Percentiles rank a stretch among this genome's conserved stretches.
These are phyloP conservation scores for Hericium rajendrae DNA, from an alignment of 768 basidiomycete species.

Conservation along the genomic window DNA sequence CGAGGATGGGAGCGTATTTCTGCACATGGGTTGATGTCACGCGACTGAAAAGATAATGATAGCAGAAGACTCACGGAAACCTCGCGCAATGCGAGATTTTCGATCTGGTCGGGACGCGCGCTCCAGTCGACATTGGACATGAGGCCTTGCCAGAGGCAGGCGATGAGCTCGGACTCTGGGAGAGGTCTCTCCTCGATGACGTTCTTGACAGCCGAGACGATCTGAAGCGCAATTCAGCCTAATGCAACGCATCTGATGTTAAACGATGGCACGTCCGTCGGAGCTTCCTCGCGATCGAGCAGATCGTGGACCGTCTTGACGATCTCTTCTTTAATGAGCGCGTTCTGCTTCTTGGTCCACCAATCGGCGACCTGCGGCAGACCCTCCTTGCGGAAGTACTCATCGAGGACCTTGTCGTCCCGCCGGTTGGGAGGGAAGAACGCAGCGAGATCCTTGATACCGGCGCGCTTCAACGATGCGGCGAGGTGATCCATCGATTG, in stretches of 20 bases:
- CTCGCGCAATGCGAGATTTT: constrained; percentile 80
- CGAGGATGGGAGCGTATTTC: constrained; percentile 79
- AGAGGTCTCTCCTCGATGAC: constrained; percentile 75
- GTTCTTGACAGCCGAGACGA: constrained; percentile 62
- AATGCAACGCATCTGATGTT: not conserved
- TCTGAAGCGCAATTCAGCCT: constrained; percentile 30
- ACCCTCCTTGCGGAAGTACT: constrained; percentile 77
- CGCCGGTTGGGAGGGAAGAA: constrained; percentile 88
- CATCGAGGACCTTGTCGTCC: constrained; percentile 63
- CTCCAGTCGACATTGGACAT: constrained; percentile 85
- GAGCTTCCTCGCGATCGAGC: constrained; percentile 57
- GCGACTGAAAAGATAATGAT: not conserved
- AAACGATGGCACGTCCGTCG: constrained; percentile 44
- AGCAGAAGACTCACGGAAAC: constrained; percentile 53
- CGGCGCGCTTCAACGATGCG: constrained; percentile 69
- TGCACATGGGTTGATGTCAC: constrained; percentile 21
- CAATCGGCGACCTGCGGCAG: constrained; percentile 81
- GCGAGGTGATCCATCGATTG: constrained; percentile 89
- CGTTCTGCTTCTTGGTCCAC: constrained; percentile 87
- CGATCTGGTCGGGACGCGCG: constrained; percentile 86
- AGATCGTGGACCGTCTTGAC: constrained; percentile 59
- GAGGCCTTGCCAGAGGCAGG: constrained; percentile 88
- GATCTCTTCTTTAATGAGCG: constrained; percentile 71
- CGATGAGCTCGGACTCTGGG: constrained; percentile 74
- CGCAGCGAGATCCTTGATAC: constrained; percentile 72